Conservation (phyloP, 495 filamentous ascomycete genomes). For the Neurospora sp. region DNA sequence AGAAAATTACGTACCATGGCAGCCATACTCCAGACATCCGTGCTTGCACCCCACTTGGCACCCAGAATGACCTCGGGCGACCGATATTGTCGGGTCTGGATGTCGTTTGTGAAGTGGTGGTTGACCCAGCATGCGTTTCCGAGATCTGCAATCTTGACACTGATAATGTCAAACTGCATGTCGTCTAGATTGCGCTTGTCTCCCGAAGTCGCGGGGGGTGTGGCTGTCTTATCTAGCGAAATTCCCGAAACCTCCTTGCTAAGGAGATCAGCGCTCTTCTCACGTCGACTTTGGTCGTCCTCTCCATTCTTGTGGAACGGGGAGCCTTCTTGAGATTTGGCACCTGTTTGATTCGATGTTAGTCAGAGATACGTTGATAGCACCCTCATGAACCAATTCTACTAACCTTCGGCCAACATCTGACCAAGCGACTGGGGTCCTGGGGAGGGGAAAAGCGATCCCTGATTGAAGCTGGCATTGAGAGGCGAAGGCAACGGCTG, state of each 20-base stretch:
- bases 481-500: constrained; percentile 93
- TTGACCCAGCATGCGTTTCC: constrained; percentile 98
- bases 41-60: constrained; percentile 96
- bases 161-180: constrained; percentile 64
- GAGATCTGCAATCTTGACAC: constrained; percentile 97
- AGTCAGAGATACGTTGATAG: neutral
- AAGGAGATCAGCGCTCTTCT: constrained; percentile 88
- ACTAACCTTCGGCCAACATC: constrained; percentile 70
- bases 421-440: constrained; percentile 73
- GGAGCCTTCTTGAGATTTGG: constrained; percentile 45
- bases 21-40: constrained; percentile 99
- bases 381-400: neutral
- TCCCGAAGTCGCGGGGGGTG: constrained; percentile 27
- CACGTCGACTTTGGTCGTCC: constrained; percentile 75
- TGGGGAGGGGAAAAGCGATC: constrained; percentile 57
- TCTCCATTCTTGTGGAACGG: constrained; percentile 40
- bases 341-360: constrained; percentile 13
- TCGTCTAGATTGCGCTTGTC: constrained; percentile 44
- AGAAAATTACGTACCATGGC: constrained; percentile 63
- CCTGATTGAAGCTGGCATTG: constrained; percentile 77
- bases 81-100: constrained; percentile 94
- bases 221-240: constrained; percentile 68
- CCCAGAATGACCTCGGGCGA: constrained; percentile 96
- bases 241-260: constrained; percentile 91
- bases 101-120: constrained; percentile 99